Base-by-base conservation (phyloP, 176 grass and related monocot genomes). In the Cenchrus americanus region DNA sequence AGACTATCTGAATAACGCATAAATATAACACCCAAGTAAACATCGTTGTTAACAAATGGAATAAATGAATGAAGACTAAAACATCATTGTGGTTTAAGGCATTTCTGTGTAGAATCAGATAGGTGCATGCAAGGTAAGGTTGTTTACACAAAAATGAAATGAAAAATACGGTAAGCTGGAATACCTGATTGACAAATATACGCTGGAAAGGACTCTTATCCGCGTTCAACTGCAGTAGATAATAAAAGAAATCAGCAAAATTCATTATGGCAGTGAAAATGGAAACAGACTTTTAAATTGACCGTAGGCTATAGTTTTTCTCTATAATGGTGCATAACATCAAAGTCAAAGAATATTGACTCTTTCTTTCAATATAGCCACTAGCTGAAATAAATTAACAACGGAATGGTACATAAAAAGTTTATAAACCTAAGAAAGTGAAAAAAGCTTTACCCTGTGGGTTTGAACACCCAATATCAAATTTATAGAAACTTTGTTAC, bases 101-200 rank as follows among this genome's bases (percentile, higher is more conserved):
- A 17, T 62, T 62, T 83, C 12, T 77, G 62, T 50, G 50, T 71
- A 67, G 5, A 73, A 65, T 32, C 81, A 17, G 79, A 41, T 2
- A 68, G 22, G 41, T 78, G 59, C 14, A 18, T 68, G 73, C 51
- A 86, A 66, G 77, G 9, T 78, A 82, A 62, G 82, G n/a, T 73
- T 8, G 72, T 67, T 1, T 66, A 50, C 48, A 78, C 19, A 65
- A 76, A 53, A 83, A 34, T 46, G 44, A 54, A 64, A 79, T 15
- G 15, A 40, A 60, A 8, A 62, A 62, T 49, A 67, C 72, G 9
- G 53, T 62, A 79, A 78, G 7, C 30, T 69, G 63, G 53, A 68
- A 84, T 84, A 99, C 97, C 93, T 99, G 97, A 75, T 99, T 99
- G 54, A 99, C 97, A 86, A 99, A 99, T 82, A 92, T 96, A 86